Evolutionary conservation across 768 basidiomycete species (phyloP).

Genomic region (Kwoniella pini): DNA sequence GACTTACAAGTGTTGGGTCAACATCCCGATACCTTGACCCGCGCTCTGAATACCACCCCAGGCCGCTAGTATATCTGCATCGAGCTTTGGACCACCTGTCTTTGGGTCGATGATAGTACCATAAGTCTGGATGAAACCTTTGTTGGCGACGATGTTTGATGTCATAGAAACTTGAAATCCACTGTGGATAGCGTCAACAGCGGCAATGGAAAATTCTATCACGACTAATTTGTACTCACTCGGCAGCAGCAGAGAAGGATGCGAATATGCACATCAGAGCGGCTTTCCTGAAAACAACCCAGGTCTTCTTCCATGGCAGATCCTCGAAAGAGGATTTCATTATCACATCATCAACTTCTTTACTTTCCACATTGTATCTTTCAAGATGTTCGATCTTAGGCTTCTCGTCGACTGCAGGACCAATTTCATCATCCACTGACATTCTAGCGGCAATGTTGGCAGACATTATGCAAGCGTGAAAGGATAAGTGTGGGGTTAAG

Average conservation of each 20-base stretch:
- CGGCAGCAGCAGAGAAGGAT: conserved; percentile 39
- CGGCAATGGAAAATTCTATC: neutral
- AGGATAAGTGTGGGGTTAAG: neutral
- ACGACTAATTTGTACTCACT: conserved; percentile 20
- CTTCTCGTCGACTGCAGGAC: conserved; percentile 8
- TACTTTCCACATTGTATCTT: conserved; percentile 7
- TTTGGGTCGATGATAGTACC: conserved; percentile 17
- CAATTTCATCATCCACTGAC: neutral
- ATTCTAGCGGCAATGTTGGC: neutral
- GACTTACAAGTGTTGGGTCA: conserved; percentile 20
- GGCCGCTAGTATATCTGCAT: conserved; percentile 24
- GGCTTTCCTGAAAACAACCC: conserved; percentile 33
- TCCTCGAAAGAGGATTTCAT: conserved; percentile 44
- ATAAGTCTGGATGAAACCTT: conserved; percentile 42
- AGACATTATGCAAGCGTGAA: neutral
- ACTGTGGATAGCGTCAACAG: neutral
- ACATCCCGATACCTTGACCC: conserved; percentile 36
- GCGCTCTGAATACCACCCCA: conserved; percentile 37
- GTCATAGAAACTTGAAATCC: conserved; percentile 36
- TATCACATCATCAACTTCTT: conserved; percentile 30
- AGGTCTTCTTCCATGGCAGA: conserved; percentile 26
- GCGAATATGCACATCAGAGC: conserved; percentile 29
- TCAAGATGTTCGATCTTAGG: conserved; percentile 10
- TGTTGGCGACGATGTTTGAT: conserved; percentile 44
- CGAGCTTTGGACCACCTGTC: conserved; percentile 14